A percentile compares a stretch with the other conserved stretches of the same genome.
These are phyloP conservation scores for Nakazawaea holstii DNA, from an alignment of 805 yeast species.

Conservation along the genomic window DNA sequence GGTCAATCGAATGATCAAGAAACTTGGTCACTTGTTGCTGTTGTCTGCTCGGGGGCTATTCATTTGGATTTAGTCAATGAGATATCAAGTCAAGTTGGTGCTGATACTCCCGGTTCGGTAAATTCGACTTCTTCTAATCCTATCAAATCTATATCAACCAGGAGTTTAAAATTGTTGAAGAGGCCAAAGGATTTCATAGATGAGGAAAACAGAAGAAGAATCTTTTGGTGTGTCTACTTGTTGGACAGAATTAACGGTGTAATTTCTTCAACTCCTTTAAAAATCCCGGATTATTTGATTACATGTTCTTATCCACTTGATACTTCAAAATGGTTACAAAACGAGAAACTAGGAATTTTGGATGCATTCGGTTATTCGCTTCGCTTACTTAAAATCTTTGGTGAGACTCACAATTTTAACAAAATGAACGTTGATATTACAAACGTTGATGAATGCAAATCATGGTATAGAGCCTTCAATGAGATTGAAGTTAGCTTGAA, in stretches of 20 bases:
- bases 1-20: slow-evolving; percentile 20
- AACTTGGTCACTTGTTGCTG: slow-evolving; percentile 18
- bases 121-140: slow-evolving; percentile 2
- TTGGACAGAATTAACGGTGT: slow-evolving; percentile 31
- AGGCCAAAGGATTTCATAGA: slow-evolving; percentile 31
- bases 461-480: slow-evolving; percentile 1
- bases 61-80: slow-evolving; percentile 17
- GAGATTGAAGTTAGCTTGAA: slow-evolving; percentile 2
- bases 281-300: slow-evolving; percentile 17
- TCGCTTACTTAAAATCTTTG: slow-evolving; percentile 9
- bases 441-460: background rate
- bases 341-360: background rate
- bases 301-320: slow-evolving; percentile 7
- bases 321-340: slow-evolving; percentile 3
- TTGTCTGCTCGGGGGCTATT: slow-evolving; percentile 19
- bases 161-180: slow-evolving; percentile 14
- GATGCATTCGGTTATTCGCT: slow-evolving; percentile 7
- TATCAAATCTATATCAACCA: slow-evolving; percentile 14
- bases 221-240: slow-evolving; percentile 28
- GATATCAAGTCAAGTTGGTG: background rate
- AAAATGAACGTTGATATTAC: background rate
- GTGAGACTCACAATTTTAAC: slow-evolving; percentile 7
- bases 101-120: slow-evolving; percentile 7
- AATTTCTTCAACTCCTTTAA: slow-evolving; percentile 26
- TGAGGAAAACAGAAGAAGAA: slow-evolving; percentile 28